Evolutionary conservation across 257 asterid genomes (phyloP).

Genomic region (Forsythia viridissima): DNA sequence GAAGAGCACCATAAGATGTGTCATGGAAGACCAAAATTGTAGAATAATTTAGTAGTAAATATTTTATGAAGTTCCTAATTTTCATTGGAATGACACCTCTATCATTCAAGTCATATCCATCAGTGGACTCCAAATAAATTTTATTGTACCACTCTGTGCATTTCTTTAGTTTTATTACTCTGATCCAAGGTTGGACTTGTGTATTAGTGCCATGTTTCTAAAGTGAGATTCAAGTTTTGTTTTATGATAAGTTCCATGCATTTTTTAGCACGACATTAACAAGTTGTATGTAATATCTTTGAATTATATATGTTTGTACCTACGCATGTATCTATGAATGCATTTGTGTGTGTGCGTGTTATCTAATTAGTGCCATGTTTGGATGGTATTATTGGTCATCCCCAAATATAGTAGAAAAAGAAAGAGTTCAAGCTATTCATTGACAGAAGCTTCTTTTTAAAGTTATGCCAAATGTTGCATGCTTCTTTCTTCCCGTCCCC

Average conservation of each 20-base stretch:
- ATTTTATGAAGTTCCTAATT: too few relatives aligned
- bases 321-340: not conserved
- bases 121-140: too few relatives aligned
- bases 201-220: constrained; percentile 6
- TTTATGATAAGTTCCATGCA: constrained; percentile 9
- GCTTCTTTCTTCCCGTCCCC: not conserved
- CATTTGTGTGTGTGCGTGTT: not conserved
- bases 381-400: too few relatives aligned
- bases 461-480: not conserved
- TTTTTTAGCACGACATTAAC: not conserved
- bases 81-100: too few relatives aligned
- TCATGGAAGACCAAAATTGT: too few relatives aligned
- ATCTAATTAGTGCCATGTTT: not conserved
- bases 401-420: not conserved
- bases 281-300: constrained; percentile 3
- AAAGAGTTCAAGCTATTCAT: not conserved
- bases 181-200: not conserved
- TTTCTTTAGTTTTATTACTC: not conserved
- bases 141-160: not conserved
- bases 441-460: not conserved
- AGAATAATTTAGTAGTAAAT: too few relatives aligned
- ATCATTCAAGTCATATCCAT: too few relatives aligned
- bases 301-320: constrained; percentile 5
- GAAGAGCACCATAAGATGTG: too few relatives aligned
- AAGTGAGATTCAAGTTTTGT: not conserved